These are phyloP conservation scores for Balamuthia mandrillaris DNA, from an alignment of 208 protist species.

Conservation along the genomic window DNA sequence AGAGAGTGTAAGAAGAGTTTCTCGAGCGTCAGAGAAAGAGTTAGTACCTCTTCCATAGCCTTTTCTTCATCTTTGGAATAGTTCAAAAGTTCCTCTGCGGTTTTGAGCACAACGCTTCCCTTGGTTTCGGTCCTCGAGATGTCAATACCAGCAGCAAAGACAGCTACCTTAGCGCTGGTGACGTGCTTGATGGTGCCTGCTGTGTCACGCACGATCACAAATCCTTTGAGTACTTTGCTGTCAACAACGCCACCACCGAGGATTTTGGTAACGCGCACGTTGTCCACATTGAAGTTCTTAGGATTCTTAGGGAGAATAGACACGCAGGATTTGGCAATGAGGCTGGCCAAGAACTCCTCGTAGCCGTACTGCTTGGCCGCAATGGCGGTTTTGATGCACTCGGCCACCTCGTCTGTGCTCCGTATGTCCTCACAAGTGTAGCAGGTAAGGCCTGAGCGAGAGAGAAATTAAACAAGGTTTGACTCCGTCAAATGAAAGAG, in stretches of 20 bases:
- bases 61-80: conserved; percentile 96
- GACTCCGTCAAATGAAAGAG: no score
- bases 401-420: conserved; percentile 63
- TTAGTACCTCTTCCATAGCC: conserved; percentile 85
- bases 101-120: conserved; percentile 94
- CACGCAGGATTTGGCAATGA: conserved; percentile 93
- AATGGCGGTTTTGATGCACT: conserved; percentile 55
- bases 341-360: conserved; percentile 87
- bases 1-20: neutral
- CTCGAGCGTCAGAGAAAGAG: neutral
- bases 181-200: conserved; percentile 89
- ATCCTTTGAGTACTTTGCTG: conserved; percentile 90
- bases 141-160: conserved; percentile 96
- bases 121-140: conserved; percentile 96
- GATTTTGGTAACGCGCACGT: conserved; percentile 97
- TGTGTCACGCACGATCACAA: conserved; percentile 90
- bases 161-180: conserved; percentile 94
- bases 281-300: conserved; percentile 97
- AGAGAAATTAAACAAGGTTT: no score
- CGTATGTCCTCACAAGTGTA: conserved; percentile 80
- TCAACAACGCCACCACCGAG: conserved; percentile 90
- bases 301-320: conserved; percentile 91
- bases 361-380: conserved; percentile 93
- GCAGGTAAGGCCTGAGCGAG: neutral
- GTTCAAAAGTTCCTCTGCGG: conserved; percentile 93